Conservation (phyloP, 2,329 filamentous ascomycete genomes). For the Rhytidhysteron rufulum region DNA sequence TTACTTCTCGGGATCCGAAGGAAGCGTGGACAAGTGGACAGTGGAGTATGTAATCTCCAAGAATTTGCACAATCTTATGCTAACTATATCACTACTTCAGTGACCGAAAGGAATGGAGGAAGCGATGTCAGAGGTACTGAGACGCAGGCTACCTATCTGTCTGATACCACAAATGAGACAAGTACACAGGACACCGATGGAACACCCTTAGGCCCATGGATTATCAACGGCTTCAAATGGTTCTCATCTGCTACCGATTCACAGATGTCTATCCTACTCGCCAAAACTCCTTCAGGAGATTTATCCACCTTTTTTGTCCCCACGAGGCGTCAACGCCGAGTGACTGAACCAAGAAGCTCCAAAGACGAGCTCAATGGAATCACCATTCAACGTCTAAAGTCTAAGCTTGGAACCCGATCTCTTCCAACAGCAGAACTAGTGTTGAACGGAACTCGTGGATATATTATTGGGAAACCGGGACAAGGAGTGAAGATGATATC, state of each 20-base stretch:
- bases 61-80: no score
- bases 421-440: constrained; percentile 68
- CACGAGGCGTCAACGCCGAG: constrained; percentile 41
- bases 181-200: constrained; percentile 11
- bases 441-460: constrained; percentile 27
- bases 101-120: constrained; percentile 67
- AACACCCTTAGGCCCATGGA: constrained; percentile 50
- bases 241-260: constrained; percentile 62
- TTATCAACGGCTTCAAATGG: constrained; percentile 64
- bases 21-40: constrained; percentile 68
- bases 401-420: constrained; percentile 64
- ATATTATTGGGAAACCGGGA: constrained; percentile 62
- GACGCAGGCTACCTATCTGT: constrained; percentile 47
- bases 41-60: no score
- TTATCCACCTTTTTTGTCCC: constrained; percentile 62
- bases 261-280: constrained; percentile 59
- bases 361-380: constrained; percentile 58
- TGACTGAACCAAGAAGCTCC: constrained; percentile 4
- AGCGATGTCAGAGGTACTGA: constrained; percentile 65
- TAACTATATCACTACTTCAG: no score
- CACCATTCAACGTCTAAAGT: constrained; percentile 62
- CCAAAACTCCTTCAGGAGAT: constrained; percentile 49
- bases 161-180: background rate
- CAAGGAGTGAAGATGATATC: constrained; percentile 62
- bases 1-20: constrained; percentile 51